A percentile compares a stretch with the other conserved stretches of the same genome.
Conservation (phyloP, 192 early-diverging fungal species). For the Globomyces pollinis-pini region DNA sequence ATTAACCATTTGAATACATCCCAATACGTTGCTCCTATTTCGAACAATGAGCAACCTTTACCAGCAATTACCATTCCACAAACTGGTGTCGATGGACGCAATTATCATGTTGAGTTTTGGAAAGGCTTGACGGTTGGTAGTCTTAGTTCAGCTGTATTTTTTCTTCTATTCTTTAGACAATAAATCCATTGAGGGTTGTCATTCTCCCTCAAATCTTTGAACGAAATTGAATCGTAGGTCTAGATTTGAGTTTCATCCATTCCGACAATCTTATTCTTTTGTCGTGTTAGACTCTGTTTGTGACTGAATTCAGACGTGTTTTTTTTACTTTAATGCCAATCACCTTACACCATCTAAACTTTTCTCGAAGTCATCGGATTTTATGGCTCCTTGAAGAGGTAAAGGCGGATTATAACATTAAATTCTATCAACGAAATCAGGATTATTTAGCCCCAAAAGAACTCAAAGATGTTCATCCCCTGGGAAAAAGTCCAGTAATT, state of each 20-base stretch:
- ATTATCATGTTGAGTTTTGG: neutral
- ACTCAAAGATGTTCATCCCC: constrained; percentile 29
- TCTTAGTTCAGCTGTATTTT: too few species aligned
- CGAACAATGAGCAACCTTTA: neutral
- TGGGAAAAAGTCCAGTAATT: constrained; percentile 44
- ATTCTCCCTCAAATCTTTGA: too few species aligned
- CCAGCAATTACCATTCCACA: neutral
- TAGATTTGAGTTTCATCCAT: too few species aligned
- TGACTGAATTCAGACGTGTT: neutral
- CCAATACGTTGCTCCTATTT: neutral
- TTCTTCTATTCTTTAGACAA: too few species aligned
- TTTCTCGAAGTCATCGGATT: constrained; percentile 33
- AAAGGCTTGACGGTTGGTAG: too few species aligned
- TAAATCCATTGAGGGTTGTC: too few species aligned
- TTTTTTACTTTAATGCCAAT: neutral
- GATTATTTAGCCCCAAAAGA: constrained; percentile 5
- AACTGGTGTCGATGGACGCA: neutral
- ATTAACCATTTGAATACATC: neutral
- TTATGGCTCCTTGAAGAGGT: constrained; percentile 45
- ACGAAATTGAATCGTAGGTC: too few species aligned
- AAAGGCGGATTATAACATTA: constrained; percentile 17
- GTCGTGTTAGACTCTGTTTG: neutral
- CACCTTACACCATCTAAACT: constrained; percentile 35
- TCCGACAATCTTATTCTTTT: too few species aligned
- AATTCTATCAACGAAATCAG: neutral